A percentile compares a stretch with the other conserved stretches of the same genome.
These are phyloP conservation scores for Solioccasus polychromus DNA, from an alignment of 768 basidiomycete species.

Conservation along the genomic window DNA sequence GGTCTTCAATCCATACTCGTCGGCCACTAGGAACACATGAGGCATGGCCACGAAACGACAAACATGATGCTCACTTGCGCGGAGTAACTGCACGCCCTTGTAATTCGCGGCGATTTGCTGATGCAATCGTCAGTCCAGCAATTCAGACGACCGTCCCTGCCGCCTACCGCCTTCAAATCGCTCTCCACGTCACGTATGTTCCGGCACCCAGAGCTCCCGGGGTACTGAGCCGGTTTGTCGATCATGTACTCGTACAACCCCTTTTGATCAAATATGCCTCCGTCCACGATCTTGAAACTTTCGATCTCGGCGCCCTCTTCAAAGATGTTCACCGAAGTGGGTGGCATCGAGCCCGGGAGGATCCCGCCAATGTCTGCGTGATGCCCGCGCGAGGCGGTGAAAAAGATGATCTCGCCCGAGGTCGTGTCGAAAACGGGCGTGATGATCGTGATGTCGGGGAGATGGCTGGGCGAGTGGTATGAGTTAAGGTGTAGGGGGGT, in stretches of 20 bases:
- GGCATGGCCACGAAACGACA: constrained; percentile 2
- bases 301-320: constrained; percentile 93
- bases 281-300: constrained; percentile 87
- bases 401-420: constrained; percentile 77
- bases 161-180: constrained; percentile 80
- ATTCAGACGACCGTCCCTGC: neutral
- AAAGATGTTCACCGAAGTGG: constrained; percentile 85
- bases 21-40: constrained; percentile 54
- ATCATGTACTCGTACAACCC: constrained; percentile 79
- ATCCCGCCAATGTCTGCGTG: constrained; percentile 95
- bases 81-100: constrained; percentile 85
- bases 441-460: constrained; percentile 91
- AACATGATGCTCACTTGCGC: constrained; percentile 53
- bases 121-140: neutral
- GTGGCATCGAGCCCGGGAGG: constrained; percentile 93
- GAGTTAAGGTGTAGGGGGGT: neutral
- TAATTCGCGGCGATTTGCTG: constrained; percentile 95
- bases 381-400: constrained; percentile 91
- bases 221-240: constrained; percentile 75
- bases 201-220: constrained; percentile 83
- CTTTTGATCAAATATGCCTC: constrained; percentile 74
- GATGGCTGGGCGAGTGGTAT: constrained; percentile 41
- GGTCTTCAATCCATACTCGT: constrained; percentile 79
- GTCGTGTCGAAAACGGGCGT: constrained; percentile 80
- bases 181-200: constrained; percentile 89